Percentiles rank a stretch among this genome's conserved stretches.
These are phyloP conservation scores for Hypoxylon fragiforme DNA, from an alignment of 495 filamentous ascomycete genomes.

Conservation along the genomic window DNA sequence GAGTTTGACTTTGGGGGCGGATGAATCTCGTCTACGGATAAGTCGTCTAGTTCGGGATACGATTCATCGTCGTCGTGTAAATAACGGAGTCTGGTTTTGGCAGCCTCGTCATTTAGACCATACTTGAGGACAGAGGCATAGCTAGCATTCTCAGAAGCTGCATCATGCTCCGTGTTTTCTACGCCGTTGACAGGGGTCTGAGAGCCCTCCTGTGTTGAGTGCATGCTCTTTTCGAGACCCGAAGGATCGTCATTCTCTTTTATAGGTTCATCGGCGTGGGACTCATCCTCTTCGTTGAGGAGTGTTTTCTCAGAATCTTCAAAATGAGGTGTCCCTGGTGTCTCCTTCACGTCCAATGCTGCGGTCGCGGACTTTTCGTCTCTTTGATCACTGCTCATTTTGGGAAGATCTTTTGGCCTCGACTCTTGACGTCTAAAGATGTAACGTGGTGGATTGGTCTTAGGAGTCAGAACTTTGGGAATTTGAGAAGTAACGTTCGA, in stretches of 20 bases:
- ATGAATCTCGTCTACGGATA: slow-evolving; percentile 32
- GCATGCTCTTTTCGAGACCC: slow-evolving; percentile 6
- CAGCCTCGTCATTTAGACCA: slow-evolving; percentile 9
- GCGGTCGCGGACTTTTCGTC: neutral
- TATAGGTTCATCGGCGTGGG: neutral
- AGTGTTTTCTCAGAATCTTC: neutral
- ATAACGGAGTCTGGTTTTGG: slow-evolving; percentile 5
- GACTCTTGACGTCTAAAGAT: slow-evolving; percentile 8
- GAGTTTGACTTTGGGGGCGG: slow-evolving; percentile 24
- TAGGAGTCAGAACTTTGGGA: slow-evolving; percentile 3
- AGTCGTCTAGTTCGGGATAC: slow-evolving; percentile 38
- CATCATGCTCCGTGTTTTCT: slow-evolving; percentile 9
- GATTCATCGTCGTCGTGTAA: slow-evolving; percentile 37
- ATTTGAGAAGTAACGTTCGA: slow-evolving; percentile 14
- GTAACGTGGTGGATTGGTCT: slow-evolving; percentile 3
- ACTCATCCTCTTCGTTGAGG: neutral
- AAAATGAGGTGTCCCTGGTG: neutral
- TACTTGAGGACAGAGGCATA: slow-evolving; percentile 29
- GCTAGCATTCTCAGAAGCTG: slow-evolving; percentile 6
- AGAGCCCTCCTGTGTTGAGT: slow-evolving; percentile 1
- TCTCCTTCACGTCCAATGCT: neutral
- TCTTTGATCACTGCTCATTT: slow-evolving; percentile 8
- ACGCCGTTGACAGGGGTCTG: slow-evolving; percentile 10
- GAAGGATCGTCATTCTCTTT: neutral
- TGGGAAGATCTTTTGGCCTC: neutral